Conservation (phyloP, 371 early-diverging fungal species). For the Apophysomyces trapeziformis region DNA sequence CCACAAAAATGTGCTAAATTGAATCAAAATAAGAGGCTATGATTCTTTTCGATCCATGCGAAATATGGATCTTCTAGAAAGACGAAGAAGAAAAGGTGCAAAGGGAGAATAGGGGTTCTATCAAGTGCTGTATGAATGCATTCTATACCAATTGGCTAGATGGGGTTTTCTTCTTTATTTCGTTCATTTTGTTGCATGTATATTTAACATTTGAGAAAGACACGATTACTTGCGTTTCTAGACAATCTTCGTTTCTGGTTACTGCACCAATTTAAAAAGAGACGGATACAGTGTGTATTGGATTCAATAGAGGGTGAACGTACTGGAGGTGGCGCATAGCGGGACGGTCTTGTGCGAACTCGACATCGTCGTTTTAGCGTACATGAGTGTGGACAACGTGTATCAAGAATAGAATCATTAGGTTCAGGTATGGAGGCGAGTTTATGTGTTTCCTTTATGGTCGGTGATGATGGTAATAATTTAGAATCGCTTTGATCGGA, state of each 20-base stretch:
- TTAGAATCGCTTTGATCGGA: background rate
- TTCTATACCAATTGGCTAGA: no score
- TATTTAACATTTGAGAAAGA: background rate
- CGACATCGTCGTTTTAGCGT: conserved; percentile 7
- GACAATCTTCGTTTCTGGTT: conserved; percentile 1
- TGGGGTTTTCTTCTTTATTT: no score
- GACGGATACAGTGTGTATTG: conserved; percentile 29
- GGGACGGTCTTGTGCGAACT: background rate
- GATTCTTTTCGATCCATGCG: background rate
- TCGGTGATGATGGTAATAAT: background rate
- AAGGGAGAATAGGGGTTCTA: no score
- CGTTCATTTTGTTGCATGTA: background rate
- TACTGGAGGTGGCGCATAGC: background rate
- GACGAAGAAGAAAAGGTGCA: no score
- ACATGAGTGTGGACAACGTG: background rate
- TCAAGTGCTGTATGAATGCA: no score
- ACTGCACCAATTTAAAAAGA: conserved; percentile 6
- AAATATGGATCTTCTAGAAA: background rate
- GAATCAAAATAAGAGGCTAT: background rate
- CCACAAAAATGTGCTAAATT: background rate
- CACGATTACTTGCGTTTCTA: background rate
- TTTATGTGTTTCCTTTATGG: background rate
- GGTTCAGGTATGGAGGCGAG: background rate
- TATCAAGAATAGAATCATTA: background rate
- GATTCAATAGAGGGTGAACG: conserved; percentile 43